A percentile compares a stretch with the other conserved stretches of the same genome.
phyloP scores from a whole-genome alignment of 2,329 filamentous ascomycete species.

The Aphanoascus verrucosus region DNA sequence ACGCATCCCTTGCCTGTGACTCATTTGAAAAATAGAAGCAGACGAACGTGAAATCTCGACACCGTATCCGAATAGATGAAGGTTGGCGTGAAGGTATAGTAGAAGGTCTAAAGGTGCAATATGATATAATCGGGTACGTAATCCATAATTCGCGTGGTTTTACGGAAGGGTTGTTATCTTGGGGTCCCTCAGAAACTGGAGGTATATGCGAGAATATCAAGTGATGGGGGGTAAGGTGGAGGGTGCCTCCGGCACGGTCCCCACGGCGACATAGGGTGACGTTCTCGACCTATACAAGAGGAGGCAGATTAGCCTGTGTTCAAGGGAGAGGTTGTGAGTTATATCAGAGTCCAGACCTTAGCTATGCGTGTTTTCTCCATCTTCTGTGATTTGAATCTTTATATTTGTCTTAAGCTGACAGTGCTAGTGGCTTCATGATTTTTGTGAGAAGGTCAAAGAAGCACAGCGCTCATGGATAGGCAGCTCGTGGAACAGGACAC shows the following conservation, averaged over 20 bases:
- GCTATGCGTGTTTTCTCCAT: constrained; percentile 18
- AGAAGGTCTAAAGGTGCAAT: constrained; percentile 66
- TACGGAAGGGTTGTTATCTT: constrained; percentile 32
- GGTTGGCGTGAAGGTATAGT: constrained; percentile 57
- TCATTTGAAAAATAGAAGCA: constrained; percentile 78
- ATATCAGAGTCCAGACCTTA: constrained; percentile 11
- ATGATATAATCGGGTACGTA: constrained; percentile 81
- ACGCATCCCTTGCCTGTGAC: constrained; percentile 66
- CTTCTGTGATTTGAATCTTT: not conserved
- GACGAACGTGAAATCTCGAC: constrained; percentile 87
- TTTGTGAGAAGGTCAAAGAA: not conserved
- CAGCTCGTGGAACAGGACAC: too few species aligned
- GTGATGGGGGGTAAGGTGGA: constrained; percentile 54
- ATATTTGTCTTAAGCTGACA: not conserved
- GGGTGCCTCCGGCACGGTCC: constrained; percentile 47
- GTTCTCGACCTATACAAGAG: constrained; percentile 39
- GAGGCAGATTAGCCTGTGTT: not conserved
- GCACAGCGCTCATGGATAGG: too few species aligned
- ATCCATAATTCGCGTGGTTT: constrained; percentile 72
- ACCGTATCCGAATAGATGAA: constrained; percentile 75
- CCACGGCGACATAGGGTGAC: constrained; percentile 50
- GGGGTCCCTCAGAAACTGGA: constrained; percentile 29
- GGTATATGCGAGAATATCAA: constrained; percentile 53
- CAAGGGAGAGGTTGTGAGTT: not conserved
- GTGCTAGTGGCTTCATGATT: not conserved